These are phyloP conservation scores for Lactarius evosmus DNA, from an alignment of 768 basidiomycete genomes.

Conservation along the genomic window DNA sequence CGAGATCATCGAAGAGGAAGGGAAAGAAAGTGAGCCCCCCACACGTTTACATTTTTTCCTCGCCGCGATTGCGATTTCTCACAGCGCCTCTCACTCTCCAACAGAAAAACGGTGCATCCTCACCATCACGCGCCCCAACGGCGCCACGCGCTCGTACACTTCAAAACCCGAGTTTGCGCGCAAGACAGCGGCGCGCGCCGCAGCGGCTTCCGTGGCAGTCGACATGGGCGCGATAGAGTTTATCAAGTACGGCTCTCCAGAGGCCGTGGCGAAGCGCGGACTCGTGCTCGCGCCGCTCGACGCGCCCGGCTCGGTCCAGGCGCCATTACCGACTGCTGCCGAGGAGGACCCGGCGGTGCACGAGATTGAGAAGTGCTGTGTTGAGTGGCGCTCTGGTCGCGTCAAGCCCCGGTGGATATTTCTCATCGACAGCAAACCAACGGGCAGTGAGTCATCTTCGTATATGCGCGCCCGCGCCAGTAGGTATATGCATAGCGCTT, in stretches of 20 bases:
- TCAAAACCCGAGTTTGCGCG: constrained; percentile 45
- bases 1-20: constrained; percentile 27
- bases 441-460: constrained; percentile 36
- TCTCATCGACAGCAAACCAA: constrained; percentile 46
- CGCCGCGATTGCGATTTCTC: background rate
- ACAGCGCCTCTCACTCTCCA: background rate
- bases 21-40: constrained; percentile 20
- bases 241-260: constrained; percentile 45
- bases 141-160: constrained; percentile 49
- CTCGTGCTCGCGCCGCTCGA: constrained; percentile 36
- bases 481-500: constrained; percentile 28
- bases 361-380: constrained; percentile 53
- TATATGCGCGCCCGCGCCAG: background rate
- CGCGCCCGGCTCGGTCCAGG: constrained; percentile 18
- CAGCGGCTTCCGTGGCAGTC: constrained; percentile 52
- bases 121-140: constrained; percentile 56
- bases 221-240: constrained; percentile 62
- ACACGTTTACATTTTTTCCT: background rate
- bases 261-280: constrained; percentile 37
- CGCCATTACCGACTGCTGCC: constrained; percentile 8
- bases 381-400: constrained; percentile 50
- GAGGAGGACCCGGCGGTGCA: constrained; percentile 33
- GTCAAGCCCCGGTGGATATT: constrained; percentile 53
- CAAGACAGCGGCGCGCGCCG: constrained; percentile 52
- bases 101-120: constrained; percentile 59